These are phyloP conservation scores for Lachancea lanzarotensis DNA, from an alignment of 805 yeast genomes.

Conservation along the genomic window DNA sequence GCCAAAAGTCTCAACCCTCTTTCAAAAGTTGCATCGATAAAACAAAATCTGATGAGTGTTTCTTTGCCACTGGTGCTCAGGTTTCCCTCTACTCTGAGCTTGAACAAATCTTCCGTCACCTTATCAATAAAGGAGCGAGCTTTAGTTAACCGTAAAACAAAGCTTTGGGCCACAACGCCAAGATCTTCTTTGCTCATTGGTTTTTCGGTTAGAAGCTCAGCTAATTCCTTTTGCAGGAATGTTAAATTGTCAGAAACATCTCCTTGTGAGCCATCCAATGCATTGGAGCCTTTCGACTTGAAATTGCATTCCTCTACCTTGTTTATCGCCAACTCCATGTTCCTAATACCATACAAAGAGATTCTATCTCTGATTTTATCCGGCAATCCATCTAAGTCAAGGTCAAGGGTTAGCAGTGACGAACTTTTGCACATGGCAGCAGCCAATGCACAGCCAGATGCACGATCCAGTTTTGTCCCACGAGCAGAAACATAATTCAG, in stretches of 20 bases:
- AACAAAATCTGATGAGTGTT: slow-evolving; percentile 61
- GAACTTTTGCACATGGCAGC: slow-evolving; percentile 59
- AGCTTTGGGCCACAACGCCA: slow-evolving; percentile 25
- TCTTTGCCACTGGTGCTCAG: slow-evolving; percentile 73
- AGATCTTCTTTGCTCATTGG: slow-evolving; percentile 23
- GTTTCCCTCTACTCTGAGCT: slow-evolving; percentile 47
- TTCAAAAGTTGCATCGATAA: slow-evolving; percentile 64
- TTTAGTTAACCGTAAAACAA: slow-evolving; percentile 34
- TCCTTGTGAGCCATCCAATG: neutral
- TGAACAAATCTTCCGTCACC: slow-evolving; percentile 51
- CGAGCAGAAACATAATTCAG: slow-evolving; percentile 60
- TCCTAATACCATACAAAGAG: slow-evolving; percentile 73
- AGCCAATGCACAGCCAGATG: slow-evolving; percentile 57
- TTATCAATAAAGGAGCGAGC: slow-evolving; percentile 39
- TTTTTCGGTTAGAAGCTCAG: slow-evolving; percentile 37
- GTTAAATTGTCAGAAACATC: slow-evolving; percentile 39
- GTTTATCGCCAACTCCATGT: slow-evolving; percentile 56
- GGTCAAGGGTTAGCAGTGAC: slow-evolving; percentile 58
- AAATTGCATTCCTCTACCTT: slow-evolving; percentile 9
- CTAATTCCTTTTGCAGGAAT: slow-evolving; percentile 49
- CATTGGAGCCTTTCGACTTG: neutral
- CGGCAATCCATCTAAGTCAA: slow-evolving; percentile 55
- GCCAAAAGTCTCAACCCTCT: slow-evolving; percentile 38
- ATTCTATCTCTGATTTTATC: slow-evolving; percentile 54
- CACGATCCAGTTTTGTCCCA: slow-evolving; percentile 58